These are phyloP conservation scores for Mycena leptocephala DNA, from an alignment of 768 basidiomycete genomes.

Conservation along the genomic window DNA sequence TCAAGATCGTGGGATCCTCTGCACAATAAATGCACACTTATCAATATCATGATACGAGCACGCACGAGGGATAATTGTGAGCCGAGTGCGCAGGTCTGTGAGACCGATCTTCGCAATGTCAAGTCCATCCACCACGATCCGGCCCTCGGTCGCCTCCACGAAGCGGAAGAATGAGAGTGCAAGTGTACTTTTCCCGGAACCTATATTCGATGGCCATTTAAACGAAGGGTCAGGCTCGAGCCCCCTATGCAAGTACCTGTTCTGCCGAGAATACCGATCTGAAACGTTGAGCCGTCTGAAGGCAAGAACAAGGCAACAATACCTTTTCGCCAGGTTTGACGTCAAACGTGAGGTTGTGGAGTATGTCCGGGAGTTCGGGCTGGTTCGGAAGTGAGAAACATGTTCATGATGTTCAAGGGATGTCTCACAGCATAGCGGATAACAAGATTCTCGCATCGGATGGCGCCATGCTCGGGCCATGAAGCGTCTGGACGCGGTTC, in stretches of 20 bases:
- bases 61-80: conserved; percentile 85
- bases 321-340: conserved; percentile 85
- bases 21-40: conserved; percentile 12
- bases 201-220: conserved; percentile 35
- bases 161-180: conserved; percentile 91
- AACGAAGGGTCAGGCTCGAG: too few species aligned
- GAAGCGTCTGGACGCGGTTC: conserved; percentile 84
- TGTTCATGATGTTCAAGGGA: background rate
- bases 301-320: conserved; percentile 11
- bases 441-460: conserved; percentile 81
- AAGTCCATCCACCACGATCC: conserved; percentile 73
- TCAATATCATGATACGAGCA: background rate
- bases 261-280: conserved; percentile 79
- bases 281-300: background rate
- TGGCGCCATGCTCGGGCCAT: conserved; percentile 84
- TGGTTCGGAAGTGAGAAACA: conserved; percentile 42
- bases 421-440: conserved; percentile 82
- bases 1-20: conserved; percentile 94
- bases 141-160: conserved; percentile 77
- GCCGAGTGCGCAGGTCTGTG: conserved; percentile 75
- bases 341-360: conserved; percentile 86
- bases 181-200: conserved; percentile 87
- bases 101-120: conserved; percentile 79
- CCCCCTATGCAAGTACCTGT: too few species aligned
- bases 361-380: conserved; percentile 90